Evolutionary conservation across 1,139 yeast genomes (phyloP), one percentile per base, ranked within the genome.

Genomic region (Suzukiozyma palmioleophila): DNA sequence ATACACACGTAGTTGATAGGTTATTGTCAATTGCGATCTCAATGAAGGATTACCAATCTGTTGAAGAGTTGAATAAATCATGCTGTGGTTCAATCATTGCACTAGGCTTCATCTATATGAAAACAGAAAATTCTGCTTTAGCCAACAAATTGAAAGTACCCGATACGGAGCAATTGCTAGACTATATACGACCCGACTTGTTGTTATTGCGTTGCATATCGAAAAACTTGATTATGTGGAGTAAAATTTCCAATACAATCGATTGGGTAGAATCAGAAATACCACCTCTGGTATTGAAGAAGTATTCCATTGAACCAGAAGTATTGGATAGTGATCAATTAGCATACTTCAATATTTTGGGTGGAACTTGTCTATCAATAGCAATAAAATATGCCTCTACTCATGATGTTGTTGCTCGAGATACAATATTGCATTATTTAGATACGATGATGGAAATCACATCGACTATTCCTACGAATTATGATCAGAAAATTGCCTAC

Each of bases 1-100:
- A 86, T 54, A 76, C 86, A 0, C 83, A 76, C 51, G 76, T 87
- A 3, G 77, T 82, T n/a, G 89, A 84, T 43, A 71, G 69, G 40
- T 64, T 90, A 34, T 58, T 86, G 29, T 66, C 79, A 1, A 62
- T 82, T 38, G 84, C 90, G 0, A 69, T 75, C 0, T 73, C 81
- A 0, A 70, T 78, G 61, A 77, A 79, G 48, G 96, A 90, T 58
- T 76, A 74, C 14, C 94, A 84, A 50, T 79, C 83, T 3, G 66
- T 66, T 7, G 77, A 75, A 49, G 81, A 81, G 43, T 69, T 77
- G 33, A 95, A 84, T 48, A 83, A 83, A 51, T 81, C 95, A 0
- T 78, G 86, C 41, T 77, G 88, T 34, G 97, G 97, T 1, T 86
- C 96, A 0, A 66, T 86, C 1, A 60, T 87, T 37, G 96, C 97